A percentile compares a stretch with the other conserved stretches of the same genome.
These are phyloP conservation scores for Brassica incana DNA, from an alignment of 345 rosid genomes.

Conservation along the genomic window DNA sequence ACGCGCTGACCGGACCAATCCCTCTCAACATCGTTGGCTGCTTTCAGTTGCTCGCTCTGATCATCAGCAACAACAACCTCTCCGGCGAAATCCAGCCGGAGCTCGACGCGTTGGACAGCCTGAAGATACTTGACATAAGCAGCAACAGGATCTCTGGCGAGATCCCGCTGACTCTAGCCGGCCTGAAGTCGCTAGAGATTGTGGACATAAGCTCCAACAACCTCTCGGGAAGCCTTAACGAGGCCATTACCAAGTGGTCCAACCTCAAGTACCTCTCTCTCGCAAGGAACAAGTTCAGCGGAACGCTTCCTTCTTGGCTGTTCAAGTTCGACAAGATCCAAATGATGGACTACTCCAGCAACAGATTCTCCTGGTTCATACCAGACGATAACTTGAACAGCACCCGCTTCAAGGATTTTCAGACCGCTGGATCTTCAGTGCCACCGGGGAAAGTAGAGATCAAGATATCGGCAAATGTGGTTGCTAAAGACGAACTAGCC, in stretches of 20 bases:
- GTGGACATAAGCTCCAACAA: constrained; percentile 86
- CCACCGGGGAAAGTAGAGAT: constrained; percentile 45
- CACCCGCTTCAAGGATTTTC: constrained; percentile 51
- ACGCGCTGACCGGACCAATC: constrained; percentile 70
- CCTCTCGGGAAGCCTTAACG: constrained; percentile 75
- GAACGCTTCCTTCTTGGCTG: constrained; percentile 74
- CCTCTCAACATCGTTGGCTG: constrained; percentile 85
- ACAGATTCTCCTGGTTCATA: constrained; percentile 72
- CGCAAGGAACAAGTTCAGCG: constrained; percentile 73
- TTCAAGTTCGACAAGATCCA: constrained; percentile 70
- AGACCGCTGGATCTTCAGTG: constrained; percentile 37
- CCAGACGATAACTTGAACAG: constrained; percentile 77
- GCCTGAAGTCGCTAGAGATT: constrained; percentile 78
- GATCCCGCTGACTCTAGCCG: constrained; percentile 85
- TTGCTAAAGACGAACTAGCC: constrained; percentile 54
- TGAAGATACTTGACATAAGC: constrained; percentile 81
- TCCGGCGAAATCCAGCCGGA: constrained; percentile 87
- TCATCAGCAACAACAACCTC: constrained; percentile 73
- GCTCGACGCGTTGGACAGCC: constrained; percentile 81
- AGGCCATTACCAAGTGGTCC: constrained; percentile 86
- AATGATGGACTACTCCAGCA: constrained; percentile 75
- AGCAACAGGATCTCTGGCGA: constrained; percentile 78
- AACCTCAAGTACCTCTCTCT: constrained; percentile 76
- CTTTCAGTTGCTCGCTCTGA: constrained; percentile 77
- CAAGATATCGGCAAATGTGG: constrained; percentile 49